Base-by-base conservation (phyloP, 768 basidiomycete genomes). In the Termitomyces sp. region DNA sequence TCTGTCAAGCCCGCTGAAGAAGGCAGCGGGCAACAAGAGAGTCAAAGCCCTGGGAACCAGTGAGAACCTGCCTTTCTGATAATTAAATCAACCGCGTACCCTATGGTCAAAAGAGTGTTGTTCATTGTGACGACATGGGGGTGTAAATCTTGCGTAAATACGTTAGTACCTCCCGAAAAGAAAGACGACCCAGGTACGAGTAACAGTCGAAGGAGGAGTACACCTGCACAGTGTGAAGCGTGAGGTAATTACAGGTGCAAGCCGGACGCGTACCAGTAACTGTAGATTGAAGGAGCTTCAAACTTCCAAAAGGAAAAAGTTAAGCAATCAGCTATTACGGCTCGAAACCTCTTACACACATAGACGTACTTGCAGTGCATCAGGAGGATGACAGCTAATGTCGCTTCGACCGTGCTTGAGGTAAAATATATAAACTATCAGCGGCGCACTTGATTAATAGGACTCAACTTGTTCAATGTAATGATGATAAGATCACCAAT, bases 151-250 rank as follows among this genome's bases (percentile, higher is more conserved):
- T 91, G 88, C 45, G 86, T 77, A 62, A 81, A 73, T 20, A 88
- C 73, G n/a, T 79, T 76, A 18, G 80, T 81, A 46, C 87, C 88
- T 33, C 87, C 87, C 4, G 79, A 79, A 10, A 88, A 73, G 67
- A 89, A 89, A 0, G 87, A 75, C 3, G 78, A 75, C 5, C 88
- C 88, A 0, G 88, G 88, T 51, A 89, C 75, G 28, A 91, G 80
- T 2, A 91, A 75, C 1, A 90, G 75, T 64, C 88, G 88, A 16
- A 91, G 75, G 22, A 91, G 69, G 8, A 88, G 77, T 10, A 90
- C 87, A 24, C 88, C 86, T 84, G 26, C 7, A 16, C 22, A 34
- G 42, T 15, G 41, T 28, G 18, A 51, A 24, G 20, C 9, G 10
- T 24, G 9, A 28, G 16, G 3, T 10, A 33, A 47, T n/a, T 16